These are phyloP conservation scores for Daedalea quercina DNA, from an alignment of 768 basidiomycete genomes.

Conservation along the genomic window DNA sequence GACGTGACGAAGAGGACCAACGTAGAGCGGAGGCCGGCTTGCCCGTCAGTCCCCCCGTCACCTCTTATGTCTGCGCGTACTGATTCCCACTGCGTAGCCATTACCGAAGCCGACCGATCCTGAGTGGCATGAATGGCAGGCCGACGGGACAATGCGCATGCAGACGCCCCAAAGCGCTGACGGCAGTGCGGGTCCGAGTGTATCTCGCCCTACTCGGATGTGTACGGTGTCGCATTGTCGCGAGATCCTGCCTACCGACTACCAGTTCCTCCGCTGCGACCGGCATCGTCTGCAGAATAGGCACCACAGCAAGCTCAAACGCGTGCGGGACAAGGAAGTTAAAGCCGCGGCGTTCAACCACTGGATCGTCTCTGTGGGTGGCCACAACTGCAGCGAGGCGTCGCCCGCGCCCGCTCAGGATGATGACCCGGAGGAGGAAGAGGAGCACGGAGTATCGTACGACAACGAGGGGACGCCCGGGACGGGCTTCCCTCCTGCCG, in stretches of 20 bases:
- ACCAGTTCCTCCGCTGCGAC: conserved; percentile 48
- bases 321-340: conserved; percentile 42
- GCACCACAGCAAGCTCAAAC: conserved; percentile 44
- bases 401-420: neutral
- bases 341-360: conserved; percentile 26
- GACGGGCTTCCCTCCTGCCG: conserved; percentile 19
- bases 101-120: conserved; percentile 8
- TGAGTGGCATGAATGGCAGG: conserved; percentile 30
- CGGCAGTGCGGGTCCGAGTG: conserved; percentile 3
- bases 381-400: conserved; percentile 1
- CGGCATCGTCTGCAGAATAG: conserved; percentile 50
- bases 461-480: neutral
- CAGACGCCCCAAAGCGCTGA: neutral
- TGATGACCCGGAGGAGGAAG: neutral
- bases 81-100: neutral
- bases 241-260: conserved; percentile 38
- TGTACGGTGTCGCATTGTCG: conserved; percentile 55
- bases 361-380: conserved; percentile 12
- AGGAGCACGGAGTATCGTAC: neutral
- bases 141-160: neutral
- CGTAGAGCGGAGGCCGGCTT: conserved; percentile 28
- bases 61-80: neutral
- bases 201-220: conserved; percentile 36
- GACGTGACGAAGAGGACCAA: conserved; percentile 33
- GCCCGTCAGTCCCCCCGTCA: conserved; percentile 23